phyloP scores from a whole-genome alignment of 352 stramenopile genomes.

The Phytophthora fragariaefolia region DNA sequence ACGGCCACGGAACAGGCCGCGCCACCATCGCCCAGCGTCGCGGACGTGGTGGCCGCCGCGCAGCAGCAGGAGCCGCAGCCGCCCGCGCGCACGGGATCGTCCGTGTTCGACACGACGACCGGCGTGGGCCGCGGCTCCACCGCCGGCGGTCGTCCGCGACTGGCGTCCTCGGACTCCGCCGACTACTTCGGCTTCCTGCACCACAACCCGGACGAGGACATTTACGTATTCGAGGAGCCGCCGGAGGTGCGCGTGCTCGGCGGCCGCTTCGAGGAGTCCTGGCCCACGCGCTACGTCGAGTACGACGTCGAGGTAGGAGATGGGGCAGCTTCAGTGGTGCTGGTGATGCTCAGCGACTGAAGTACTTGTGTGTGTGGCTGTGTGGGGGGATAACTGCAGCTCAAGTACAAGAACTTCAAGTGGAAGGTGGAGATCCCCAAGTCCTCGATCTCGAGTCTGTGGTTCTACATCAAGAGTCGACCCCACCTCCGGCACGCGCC shows the following conservation, averaged over 20 bases:
- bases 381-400: slow-evolving; percentile 36
- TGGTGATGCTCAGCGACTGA: slow-evolving; percentile 30
- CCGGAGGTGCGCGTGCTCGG: slow-evolving; percentile 65
- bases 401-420: slow-evolving; percentile 78
- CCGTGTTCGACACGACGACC: slow-evolving; percentile 49
- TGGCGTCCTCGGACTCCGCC: slow-evolving; percentile 29
- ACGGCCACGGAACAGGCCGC: slow-evolving; percentile 36
- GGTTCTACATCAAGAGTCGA: slow-evolving; percentile 89
- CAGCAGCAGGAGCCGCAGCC: slow-evolving; percentile 26
- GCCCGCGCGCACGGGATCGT: slow-evolving; percentile 28
- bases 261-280: slow-evolving; percentile 77
- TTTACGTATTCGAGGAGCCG: slow-evolving; percentile 79
- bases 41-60: slow-evolving; percentile 25
- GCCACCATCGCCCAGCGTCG: slow-evolving; percentile 14
- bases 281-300: slow-evolving; percentile 85
- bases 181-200: slow-evolving; percentile 63
- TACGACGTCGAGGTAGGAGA: slow-evolving; percentile 79
- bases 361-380: background rate
- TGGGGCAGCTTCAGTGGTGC: slow-evolving; percentile 30
- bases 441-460: slow-evolving; percentile 80
- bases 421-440: slow-evolving; percentile 90
- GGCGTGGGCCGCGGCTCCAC: slow-evolving; percentile 39
- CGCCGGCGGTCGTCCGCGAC: slow-evolving; percentile 20
- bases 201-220: slow-evolving; percentile 65
- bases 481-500: slow-evolving; percentile 61